Conservation (phyloP, 1,284 basidiomycete species). For the Irpex rosettiformis region DNA sequence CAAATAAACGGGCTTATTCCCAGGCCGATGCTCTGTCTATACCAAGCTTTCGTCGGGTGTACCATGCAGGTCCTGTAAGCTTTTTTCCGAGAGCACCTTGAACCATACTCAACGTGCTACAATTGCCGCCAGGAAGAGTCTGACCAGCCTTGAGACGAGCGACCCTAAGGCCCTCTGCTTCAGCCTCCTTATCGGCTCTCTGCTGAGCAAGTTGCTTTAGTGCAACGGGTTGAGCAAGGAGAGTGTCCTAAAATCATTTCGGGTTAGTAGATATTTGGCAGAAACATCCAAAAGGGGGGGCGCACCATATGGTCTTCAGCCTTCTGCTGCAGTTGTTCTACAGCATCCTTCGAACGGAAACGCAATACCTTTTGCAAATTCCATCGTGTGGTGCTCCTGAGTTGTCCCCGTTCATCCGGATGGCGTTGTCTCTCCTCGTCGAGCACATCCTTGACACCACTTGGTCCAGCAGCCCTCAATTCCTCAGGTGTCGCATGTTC, state of each 20-base stretch:
- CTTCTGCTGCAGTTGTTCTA: constrained; percentile 27
- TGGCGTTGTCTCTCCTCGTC: constrained; percentile 41
- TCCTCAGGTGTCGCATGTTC: constrained; percentile 38
- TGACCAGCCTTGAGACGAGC: constrained; percentile 32
- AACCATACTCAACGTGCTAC: constrained; percentile 29
- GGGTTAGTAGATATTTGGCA: background rate
- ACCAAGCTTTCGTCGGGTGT: constrained; percentile 32
- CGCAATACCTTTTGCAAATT: constrained; percentile 68
- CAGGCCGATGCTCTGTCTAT: constrained; percentile 30
- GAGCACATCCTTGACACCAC: constrained; percentile 44
- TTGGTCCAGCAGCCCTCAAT: constrained; percentile 48
- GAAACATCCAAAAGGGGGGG: background rate
- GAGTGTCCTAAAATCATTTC: constrained; percentile 26
- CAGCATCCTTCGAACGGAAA: constrained; percentile 45
- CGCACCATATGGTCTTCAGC: constrained; percentile 34
- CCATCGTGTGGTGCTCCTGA: constrained; percentile 62
- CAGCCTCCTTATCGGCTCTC: constrained; percentile 21
- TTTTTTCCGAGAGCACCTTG: constrained; percentile 31
- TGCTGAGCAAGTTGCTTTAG: constrained; percentile 24
- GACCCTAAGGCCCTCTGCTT: constrained; percentile 22
- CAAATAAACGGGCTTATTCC: constrained; percentile 24
- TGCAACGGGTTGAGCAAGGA: constrained; percentile 32
- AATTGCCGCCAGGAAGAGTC: constrained; percentile 29
- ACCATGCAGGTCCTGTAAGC: constrained; percentile 23
- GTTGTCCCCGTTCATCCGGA: constrained; percentile 36